phyloP scores from a whole-genome alignment of 257 asterid genomes.

The Marsdenia floribunda region DNA sequence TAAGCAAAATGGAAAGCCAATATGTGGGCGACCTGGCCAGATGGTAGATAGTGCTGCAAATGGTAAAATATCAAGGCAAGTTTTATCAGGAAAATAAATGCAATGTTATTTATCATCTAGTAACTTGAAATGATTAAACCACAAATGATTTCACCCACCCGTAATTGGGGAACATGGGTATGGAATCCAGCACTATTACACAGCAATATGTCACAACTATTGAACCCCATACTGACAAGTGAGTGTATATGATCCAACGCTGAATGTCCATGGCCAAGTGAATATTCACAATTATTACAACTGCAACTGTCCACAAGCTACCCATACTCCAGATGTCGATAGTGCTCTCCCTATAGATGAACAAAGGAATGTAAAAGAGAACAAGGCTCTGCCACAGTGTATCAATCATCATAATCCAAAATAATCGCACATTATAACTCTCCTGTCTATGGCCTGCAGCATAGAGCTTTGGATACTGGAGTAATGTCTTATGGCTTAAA shows the following conservation, averaged over 20 bases:
- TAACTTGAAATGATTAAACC: conserved; percentile 8
- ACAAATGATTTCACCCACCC: conserved; percentile 51
- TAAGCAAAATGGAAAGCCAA: conserved; percentile 86
- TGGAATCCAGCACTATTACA: conserved; percentile 68
- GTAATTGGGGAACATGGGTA: conserved; percentile 67
- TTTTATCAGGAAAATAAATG: conserved; percentile 6
- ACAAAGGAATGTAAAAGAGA: conserved; percentile 78
- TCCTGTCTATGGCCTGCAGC: conserved; percentile 89
- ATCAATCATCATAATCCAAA: conserved; percentile 94
- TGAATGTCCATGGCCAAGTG: conserved; percentile 95
- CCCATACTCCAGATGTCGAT: conserved; percentile 98
- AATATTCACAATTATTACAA: conserved; percentile 76
- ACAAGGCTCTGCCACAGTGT: conserved; percentile 98
- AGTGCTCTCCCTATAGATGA: conserved; percentile 62
- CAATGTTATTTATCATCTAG: conserved; percentile 5
- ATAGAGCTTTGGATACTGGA: conserved; percentile 87
- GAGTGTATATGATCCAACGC: conserved; percentile 81
- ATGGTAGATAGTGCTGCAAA: conserved; percentile 84
- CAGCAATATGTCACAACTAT: conserved; percentile 44
- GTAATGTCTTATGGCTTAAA: conserved; percentile 75
- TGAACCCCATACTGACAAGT: conserved; percentile 90
- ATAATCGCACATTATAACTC: conserved; percentile 83
- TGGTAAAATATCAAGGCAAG: conserved; percentile 4
- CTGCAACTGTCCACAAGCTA: conserved; percentile 95
- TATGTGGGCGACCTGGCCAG: conserved; percentile 65